Conservation (phyloP, 345 rosid genomes). For the Gossypium turneri region DNA sequence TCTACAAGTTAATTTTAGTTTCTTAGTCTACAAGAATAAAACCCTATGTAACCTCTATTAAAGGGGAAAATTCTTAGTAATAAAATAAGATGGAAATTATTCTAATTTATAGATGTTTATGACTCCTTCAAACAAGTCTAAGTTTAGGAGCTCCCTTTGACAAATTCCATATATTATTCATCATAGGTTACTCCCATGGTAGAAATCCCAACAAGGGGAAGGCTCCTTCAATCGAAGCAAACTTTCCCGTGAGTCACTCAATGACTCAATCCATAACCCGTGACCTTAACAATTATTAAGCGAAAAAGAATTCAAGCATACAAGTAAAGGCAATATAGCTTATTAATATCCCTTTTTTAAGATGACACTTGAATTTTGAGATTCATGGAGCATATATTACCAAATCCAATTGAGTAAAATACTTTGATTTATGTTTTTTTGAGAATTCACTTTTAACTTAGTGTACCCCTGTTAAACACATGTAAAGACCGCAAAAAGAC, state of each 20-base stretch:
- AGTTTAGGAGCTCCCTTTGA: background rate
- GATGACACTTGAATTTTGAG: background rate
- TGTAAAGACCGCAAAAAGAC: background rate
- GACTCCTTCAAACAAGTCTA: background rate
- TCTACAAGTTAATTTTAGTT: background rate
- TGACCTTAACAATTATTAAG: background rate
- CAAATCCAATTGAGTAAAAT: background rate
- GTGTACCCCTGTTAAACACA: background rate
- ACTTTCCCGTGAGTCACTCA: background rate
- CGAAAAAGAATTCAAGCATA: background rate
- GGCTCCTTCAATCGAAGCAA: background rate
- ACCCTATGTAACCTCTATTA: background rate
- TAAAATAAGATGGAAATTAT: background rate
- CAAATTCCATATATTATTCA: background rate
- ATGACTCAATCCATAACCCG: background rate
- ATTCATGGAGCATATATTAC: background rate
- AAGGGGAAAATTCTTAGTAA: background rate
- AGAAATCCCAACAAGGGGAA: background rate
- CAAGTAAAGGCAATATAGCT: background rate
- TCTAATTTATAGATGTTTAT: background rate
- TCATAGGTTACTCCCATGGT: background rate
- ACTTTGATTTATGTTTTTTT: background rate
- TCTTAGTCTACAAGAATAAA: background rate
- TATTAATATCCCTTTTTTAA: background rate
- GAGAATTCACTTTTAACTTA: background rate